phyloP scores from a whole-genome alignment of 1,139 yeast genomes.

The Spathaspora sp. region DNA sequence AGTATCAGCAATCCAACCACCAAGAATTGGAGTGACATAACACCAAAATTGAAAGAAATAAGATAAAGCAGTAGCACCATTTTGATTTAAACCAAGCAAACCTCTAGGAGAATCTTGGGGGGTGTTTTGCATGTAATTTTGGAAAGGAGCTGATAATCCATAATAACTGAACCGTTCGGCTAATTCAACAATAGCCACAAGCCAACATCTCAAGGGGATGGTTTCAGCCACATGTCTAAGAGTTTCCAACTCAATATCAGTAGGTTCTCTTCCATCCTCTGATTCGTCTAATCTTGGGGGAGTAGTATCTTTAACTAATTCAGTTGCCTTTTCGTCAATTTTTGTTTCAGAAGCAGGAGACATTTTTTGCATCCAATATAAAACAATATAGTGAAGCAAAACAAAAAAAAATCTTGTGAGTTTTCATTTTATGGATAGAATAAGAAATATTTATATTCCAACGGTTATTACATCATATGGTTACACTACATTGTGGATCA shows the following conservation, averaged over 20 bases:
- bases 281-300: neutral
- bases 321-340: neutral
- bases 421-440: too few relatives aligned
- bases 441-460: neutral
- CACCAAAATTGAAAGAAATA: slow-evolving; percentile 81
- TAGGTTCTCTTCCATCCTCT: slow-evolving; percentile 31
- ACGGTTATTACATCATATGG: neutral
- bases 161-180: slow-evolving; percentile 84
- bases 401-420: too few relatives aligned
- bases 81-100: slow-evolving; percentile 58
- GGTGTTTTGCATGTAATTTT: slow-evolving; percentile 67
- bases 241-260: slow-evolving; percentile 35
- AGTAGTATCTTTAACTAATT: neutral
- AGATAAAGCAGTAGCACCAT: slow-evolving; percentile 71
- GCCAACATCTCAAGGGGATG: slow-evolving; percentile 54
- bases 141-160: slow-evolving; percentile 72
- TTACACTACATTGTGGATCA: too few relatives aligned
- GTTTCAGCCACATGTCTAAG: slow-evolving; percentile 40
- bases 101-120: slow-evolving; percentile 52
- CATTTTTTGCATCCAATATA: neutral
- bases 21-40: slow-evolving; percentile 73
- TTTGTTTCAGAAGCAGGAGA: neutral
- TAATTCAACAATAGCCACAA: slow-evolving; percentile 74
- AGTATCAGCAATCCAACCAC: slow-evolving; percentile 75
- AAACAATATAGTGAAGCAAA: neutral